Evolutionary conservation across 2,329 filamentous ascomycete genomes (phyloP), one percentile per base, ranked within the genome.

Genomic region (Paraphoma sp.): DNA sequence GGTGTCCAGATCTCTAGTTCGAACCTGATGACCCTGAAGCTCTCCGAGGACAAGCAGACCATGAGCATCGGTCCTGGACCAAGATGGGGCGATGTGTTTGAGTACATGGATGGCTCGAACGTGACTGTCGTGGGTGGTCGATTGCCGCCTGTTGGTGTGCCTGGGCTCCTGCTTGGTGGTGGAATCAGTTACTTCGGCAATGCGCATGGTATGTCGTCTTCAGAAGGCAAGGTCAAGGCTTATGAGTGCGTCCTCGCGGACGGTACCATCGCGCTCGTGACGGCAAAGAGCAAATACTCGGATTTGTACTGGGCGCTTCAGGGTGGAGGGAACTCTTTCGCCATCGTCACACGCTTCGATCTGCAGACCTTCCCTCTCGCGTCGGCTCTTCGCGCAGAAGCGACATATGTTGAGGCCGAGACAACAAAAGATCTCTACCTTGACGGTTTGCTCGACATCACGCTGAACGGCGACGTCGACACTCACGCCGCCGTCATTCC

Each of bases 291-390:
- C 40, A 46, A 52, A 14, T 67, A 71, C 31, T 52, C 64, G 6
- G 70, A 73, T 48, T 62, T 73, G 4, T 71, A 67, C 53, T 74
- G 70, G 69, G 71, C 70, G 1, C 60, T 73, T n/a, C 53, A 60
- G 12, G 70, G 70, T 11, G 64, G 64, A 11, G 62, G 60, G n/a
- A 67, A 65, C 49, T 60, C 56, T 12, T 67, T 67, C 44, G 62
- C 54, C n/a, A 11, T 67, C 7, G 50, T 67, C 14, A 67, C 62
- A 3, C 57, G 56, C 16, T 65, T 67, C 48, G 54, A 62, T 12
- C 43, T 61, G 3, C 54, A 60, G 18, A 65, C 63, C 10, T 59
- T 59, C 41, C 47, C 48, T 2, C 49, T 48, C 48, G 40, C 11
- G 52, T 51, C n/a, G 10, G 30, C 62, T 9, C 60, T 64, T 16